Conservation (phyloP, 805 yeast genomes). For the Clavispora asparagi region DNA sequence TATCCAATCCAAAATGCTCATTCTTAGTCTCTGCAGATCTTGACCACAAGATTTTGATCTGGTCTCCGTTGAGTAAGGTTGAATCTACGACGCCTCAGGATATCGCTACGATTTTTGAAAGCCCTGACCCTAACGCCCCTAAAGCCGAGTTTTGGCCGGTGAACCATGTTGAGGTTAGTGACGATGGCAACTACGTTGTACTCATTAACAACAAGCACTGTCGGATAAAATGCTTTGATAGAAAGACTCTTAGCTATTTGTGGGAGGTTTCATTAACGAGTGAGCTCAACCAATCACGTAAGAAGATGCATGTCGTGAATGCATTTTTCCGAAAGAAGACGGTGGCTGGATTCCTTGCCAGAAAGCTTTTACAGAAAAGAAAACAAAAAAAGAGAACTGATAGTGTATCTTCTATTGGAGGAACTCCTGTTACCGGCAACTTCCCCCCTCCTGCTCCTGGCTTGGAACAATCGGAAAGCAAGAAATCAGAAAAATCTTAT, state of each 20-base stretch:
- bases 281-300: conserved; percentile 19
- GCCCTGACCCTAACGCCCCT: conserved; percentile 15
- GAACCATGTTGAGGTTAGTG: conserved; percentile 50
- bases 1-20: conserved; percentile 55
- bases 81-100: conserved; percentile 17
- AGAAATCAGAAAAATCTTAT: conserved; percentile 1
- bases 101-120: conserved; percentile 37
- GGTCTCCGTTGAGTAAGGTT: conserved; percentile 55
- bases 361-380: conserved; percentile 24
- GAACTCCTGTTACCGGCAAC: conserved; percentile 25
- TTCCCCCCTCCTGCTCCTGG: conserved; percentile 25
- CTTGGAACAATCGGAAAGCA: conserved; percentile 5
- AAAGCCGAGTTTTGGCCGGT: conserved; percentile 56
- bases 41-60: conserved; percentile 65
- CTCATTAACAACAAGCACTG: conserved; percentile 48
- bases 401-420: conserved; percentile 22
- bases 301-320: conserved; percentile 40
- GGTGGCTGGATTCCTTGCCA: conserved; percentile 38
- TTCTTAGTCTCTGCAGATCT: conserved; percentile 67
- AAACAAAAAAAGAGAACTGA: conserved; percentile 26
- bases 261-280: conserved; percentile 48
- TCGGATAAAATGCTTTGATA: conserved; percentile 55
- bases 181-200: conserved; percentile 54
- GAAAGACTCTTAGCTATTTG: conserved; percentile 48
- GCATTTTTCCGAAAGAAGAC: conserved; percentile 58